Base-by-base conservation (phyloP, 306 rosid genomes). In the Pterocarpus macrocarpus region DNA sequence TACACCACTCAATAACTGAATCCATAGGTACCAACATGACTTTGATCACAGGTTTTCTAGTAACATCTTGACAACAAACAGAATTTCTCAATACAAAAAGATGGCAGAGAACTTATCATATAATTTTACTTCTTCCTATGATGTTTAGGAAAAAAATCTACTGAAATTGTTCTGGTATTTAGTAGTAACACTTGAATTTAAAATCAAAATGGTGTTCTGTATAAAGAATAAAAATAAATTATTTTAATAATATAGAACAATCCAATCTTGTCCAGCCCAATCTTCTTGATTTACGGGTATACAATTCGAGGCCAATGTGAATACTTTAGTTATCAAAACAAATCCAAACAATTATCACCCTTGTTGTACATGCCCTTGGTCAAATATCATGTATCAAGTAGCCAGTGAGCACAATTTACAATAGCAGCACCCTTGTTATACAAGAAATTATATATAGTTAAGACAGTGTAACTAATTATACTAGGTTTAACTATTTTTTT, bases 191-290 rank as follows among this genome's bases (percentile, higher is more conserved):
- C 53, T 66, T 41, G n/a, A 39, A 17, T 41, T 8, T 16, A 39
- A 63, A 22, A 30, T 22, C 28, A 22, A 0, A 22, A 22, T 55
- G 57, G 41, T 69, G 17, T 69, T 59, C 70, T 68, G 53, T 47
- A 58, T 22, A 65, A 33, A 66, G 53, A 81, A 74, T 73, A 56
- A 55, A 57, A 11, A 49, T 68, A 69, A 61, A 76, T 49, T 7
- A 45, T 8, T 71, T 47, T 38, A 57, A 69, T 28, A 57, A 68
- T 69, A n/a, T 22, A 22, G 28, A 22, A 22, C 28, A 22, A 22
- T 22, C 28, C 76, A 68, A 78, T 56, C 47, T 43, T 68, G 35
- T 69, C 36, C 22, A 69, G 69, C 76, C 57, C 49, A 50, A 68
- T 57, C 32, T n/a, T 78, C 30, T 78, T 78, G 66, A 77, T 14